phyloP scores from a whole-genome alignment of 495 filamentous ascomycete species.

The Baudoinia panamericana region DNA sequence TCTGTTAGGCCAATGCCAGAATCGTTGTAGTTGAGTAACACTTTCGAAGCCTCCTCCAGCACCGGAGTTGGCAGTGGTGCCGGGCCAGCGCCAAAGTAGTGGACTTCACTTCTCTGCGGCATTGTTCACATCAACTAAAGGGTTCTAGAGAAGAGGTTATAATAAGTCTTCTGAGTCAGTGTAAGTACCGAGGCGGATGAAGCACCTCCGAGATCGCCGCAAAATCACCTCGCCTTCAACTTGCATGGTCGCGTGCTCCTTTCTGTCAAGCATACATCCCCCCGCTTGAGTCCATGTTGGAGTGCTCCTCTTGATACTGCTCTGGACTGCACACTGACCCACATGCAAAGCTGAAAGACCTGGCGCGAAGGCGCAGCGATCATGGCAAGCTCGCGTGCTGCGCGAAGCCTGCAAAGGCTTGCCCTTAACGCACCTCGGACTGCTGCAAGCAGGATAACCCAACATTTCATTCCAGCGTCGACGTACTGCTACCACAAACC shows the following conservation, averaged over 20 bases:
- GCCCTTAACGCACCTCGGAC: background rate
- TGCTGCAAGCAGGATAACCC: background rate
- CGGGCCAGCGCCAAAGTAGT: slow-evolving; percentile 79
- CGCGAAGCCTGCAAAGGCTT: slow-evolving; percentile 15
- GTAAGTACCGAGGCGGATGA: no score
- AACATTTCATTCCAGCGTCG: background rate
- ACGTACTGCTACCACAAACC: slow-evolving; percentile 17
- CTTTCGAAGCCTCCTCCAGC: slow-evolving; percentile 55
- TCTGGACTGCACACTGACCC: no score
- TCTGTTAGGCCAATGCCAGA: slow-evolving; percentile 72
- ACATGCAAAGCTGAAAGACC: background rate
- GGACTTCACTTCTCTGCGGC: slow-evolving; percentile 49
- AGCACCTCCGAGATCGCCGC: no score
- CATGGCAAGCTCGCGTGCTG: slow-evolving; percentile 7
- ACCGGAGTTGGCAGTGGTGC: slow-evolving; percentile 68
- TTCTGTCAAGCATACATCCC: no score
- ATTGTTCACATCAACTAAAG: slow-evolving; percentile 30
- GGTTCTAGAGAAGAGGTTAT: no score
- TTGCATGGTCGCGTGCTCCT: no score
- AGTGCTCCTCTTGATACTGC: no score
- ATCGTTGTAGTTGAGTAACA: slow-evolving; percentile 70
- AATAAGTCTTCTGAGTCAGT: no score
- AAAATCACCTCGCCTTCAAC: no score
- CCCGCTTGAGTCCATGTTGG: no score
- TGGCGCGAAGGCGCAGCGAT: background rate